A percentile compares a stretch with the other conserved stretches of the same genome.
Evolutionary conservation across 805 yeast species (phyloP).

Genomic region (Sungouiozyma ichnusensis): DNA sequence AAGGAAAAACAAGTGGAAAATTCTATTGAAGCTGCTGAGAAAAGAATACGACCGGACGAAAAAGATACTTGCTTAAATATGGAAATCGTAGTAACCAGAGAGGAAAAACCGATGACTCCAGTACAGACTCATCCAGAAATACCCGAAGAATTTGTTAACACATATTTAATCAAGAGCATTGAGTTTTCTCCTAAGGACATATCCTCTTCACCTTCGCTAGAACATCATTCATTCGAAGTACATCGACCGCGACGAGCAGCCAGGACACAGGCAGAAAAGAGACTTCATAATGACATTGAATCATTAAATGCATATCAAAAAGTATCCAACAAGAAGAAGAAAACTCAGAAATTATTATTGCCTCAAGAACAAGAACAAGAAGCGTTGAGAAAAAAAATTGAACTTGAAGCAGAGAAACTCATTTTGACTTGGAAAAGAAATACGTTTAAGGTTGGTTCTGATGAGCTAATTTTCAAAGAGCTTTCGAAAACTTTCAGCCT

Average conservation of each 20-base stretch:
- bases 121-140: background rate
- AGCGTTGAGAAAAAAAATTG: slow-evolving; percentile 24
- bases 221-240: too few species aligned
- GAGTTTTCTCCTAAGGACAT: background rate
- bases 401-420: slow-evolving; percentile 13
- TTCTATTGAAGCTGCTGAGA: too few species aligned
- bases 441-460: slow-evolving; percentile 7
- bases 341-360: slow-evolving; percentile 22
- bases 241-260: slow-evolving; percentile 37
- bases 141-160: background rate
- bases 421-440: slow-evolving; percentile 4
- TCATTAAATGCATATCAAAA: slow-evolving; percentile 56
- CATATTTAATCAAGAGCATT: background rate
- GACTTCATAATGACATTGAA: slow-evolving; percentile 58
- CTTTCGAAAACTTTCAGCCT: slow-evolving; percentile 26
- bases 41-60: background rate
- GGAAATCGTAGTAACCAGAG: background rate
- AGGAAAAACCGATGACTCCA: background rate
- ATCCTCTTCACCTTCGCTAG: background rate
- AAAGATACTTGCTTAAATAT: background rate
- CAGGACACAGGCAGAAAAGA: slow-evolving; percentile 53
- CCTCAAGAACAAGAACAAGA: slow-evolving; percentile 33
- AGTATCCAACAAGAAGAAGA: slow-evolving; percentile 33
- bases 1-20: too few species aligned
- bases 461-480: slow-evolving; percentile 13